Percentiles rank a stretch among this genome's conserved stretches.
Evolutionary conservation across 1,139 yeast genomes (phyloP).

Genomic region (Yamadazyma trypodendri): DNA sequence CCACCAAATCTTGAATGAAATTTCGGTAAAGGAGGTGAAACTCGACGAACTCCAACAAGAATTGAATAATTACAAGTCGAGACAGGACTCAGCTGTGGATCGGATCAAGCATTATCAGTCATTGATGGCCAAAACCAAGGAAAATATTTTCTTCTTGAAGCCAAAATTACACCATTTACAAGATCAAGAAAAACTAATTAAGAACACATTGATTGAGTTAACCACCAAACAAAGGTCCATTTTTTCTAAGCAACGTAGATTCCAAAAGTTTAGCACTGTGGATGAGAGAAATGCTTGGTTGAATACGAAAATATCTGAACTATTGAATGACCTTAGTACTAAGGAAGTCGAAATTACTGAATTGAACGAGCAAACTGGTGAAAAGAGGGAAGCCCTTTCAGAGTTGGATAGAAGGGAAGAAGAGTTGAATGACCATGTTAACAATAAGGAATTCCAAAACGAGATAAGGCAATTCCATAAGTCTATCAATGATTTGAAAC

Average conservation of each 20-base stretch:
- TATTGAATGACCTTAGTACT: slow-evolving; percentile 17
- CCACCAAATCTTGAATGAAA: slow-evolving; percentile 42
- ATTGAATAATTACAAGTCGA: slow-evolving; percentile 17
- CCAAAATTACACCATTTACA: slow-evolving; percentile 47
- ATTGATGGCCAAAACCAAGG: slow-evolving; percentile 23
- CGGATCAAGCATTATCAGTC: slow-evolving; percentile 21
- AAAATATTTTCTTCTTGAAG: slow-evolving; percentile 20
- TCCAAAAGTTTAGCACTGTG: slow-evolving; percentile 54
- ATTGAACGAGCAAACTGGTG: slow-evolving; percentile 19
- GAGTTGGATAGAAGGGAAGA: slow-evolving; percentile 40
- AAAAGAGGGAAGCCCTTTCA: slow-evolving; percentile 18
- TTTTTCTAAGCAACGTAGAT: slow-evolving; percentile 73
- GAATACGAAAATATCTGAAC: slow-evolving; percentile 24
- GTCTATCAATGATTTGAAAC: slow-evolving; percentile 37
- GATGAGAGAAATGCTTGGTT: slow-evolving; percentile 72
- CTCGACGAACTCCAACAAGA: slow-evolving; percentile 29
- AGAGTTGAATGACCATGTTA: slow-evolving; percentile 32
- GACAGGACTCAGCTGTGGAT: slow-evolving; percentile 15
- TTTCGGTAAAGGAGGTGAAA: slow-evolving; percentile 42
- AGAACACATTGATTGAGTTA: slow-evolving; percentile 41
- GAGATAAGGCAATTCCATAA: slow-evolving; percentile 29
- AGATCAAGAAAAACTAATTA: slow-evolving; percentile 39
- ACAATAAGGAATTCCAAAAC: slow-evolving; percentile 18
- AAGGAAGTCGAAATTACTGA: slow-evolving; percentile 25
- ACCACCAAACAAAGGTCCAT: slow-evolving; percentile 60